Evolutionary conservation across 768 basidiomycete genomes (phyloP), one percentile per base, ranked within the genome.

Genomic region (Termitomyces eurrhizus): DNA sequence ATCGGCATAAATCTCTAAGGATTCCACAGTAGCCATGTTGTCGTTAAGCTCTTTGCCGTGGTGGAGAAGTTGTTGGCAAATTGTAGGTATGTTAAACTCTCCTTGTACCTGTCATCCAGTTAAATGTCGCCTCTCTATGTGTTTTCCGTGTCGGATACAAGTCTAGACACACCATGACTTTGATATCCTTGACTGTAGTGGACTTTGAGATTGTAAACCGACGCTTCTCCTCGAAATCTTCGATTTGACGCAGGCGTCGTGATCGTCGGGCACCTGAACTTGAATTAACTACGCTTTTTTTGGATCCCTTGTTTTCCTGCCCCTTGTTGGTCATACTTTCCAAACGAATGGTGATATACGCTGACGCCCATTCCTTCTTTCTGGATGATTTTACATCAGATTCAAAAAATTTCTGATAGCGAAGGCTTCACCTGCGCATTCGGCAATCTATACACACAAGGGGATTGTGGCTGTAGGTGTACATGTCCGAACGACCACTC

Each of bases 161-260:
- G 14, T 53, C 58, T 4, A 39, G 33, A 14, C 83, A 60, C 59
- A 91, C 88, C 78, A 83, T 79, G 57, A 90, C 68, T 72, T 92
- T 93, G 66, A 93, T 83, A 16, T 93, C 90, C 70, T 88, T 92
- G 54, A 94, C 80, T 0, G 88, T 86, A 63, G 83, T 91, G 35
- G 73, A 69, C 70, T 90, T 92, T 48, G 77, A 75, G 49, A 93
- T 79, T 12, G 74, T 79, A 52, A 91, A 68, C 64, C 73, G 81
- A 60, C 78, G 79, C 63, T 76, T 74, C 65, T 82, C 81, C 8
- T 78, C 81, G 32, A 75, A 69, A 57, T 83, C 79, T 68, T 81
- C 81, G 16, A 77, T 78, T 66, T 83, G 79, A 49, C 85, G 85
- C 49, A 92, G 77, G 21, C 92, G 87, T 66, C 82, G 85, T 21